Base-by-base conservation (phyloP, 768 basidiomycete species). In the Tulasnella sp. region DNA sequence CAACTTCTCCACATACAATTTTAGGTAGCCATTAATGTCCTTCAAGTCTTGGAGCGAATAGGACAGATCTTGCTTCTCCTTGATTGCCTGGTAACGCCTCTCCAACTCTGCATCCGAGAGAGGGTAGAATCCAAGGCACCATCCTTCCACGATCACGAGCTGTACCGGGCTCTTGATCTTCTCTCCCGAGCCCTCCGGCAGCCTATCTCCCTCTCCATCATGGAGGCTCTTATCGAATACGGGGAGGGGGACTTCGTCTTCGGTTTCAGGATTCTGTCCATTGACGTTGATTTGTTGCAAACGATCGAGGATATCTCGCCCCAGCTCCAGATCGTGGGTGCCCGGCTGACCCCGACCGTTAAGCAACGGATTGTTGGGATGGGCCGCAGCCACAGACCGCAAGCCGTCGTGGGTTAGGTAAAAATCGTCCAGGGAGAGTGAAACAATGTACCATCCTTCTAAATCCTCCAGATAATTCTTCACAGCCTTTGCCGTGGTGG, bases 71-170 rank as follows among this genome's bases (percentile, higher is more conserved):
- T 83, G 81, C n/a, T 80, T 64, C 19, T 29, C 9, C 14, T 68
- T 36, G 19, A 76, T 69, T 77, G 77, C 34, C 76, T 77, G 9
- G 73, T 89, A 93, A 36, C 84, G 81, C 42, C 77, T 77, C 59
- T 86, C 83, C 39, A 94, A 78, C 73, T 86, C 85, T 11, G 82
- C 79, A 19, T 75, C 62, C 0, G 82, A 76, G 6, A 92, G 82
- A 1, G 93, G 89, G 67, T 84, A 83, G 78, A 97, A 98, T 0
- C 96, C 95, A 29, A 91, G 87, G 80, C 90, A 94, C 97, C 97
- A 99, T 11, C 97, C 97, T 81, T 99, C 97, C 65, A 99, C 81
- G 65, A 99, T 84, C 66, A 98, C 89, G 16, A 98, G 82, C 77
- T 99, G 93, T 5, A 90, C 74, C 0, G 84, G 84, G 77, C 83